phyloP scores from a whole-genome alignment of 805 yeast species.

The Kuraishia ogatae region DNA sequence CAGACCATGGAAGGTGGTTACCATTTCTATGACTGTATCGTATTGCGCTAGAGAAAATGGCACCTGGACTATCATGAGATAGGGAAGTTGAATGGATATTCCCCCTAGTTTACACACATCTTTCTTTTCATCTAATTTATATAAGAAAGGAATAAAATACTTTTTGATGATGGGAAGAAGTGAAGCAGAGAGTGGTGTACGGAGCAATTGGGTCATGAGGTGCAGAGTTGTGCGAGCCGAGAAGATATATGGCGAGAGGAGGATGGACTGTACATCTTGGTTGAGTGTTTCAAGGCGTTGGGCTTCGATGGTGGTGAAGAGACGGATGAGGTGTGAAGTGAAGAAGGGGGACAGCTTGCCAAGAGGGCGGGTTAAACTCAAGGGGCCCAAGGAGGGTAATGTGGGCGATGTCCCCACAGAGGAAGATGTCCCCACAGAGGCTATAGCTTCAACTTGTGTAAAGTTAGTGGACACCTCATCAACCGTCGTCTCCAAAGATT shows the following conservation, averaged over 20 bases:
- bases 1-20: slow-evolving; percentile 29
- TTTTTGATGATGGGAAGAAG: slow-evolving; percentile 42
- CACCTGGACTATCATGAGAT: slow-evolving; percentile 36
- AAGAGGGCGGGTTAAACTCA: neutral
- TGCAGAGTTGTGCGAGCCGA: slow-evolving; percentile 55
- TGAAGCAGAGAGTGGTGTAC: slow-evolving; percentile 43
- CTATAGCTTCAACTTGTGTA: neutral
- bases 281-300: slow-evolving; percentile 26
- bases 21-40: slow-evolving; percentile 31
- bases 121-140: slow-evolving; percentile 54
- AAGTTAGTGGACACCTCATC: neutral
- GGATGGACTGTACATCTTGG: slow-evolving; percentile 37
- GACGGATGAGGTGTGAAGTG: slow-evolving; percentile 5
- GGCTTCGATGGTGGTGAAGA: slow-evolving; percentile 35
- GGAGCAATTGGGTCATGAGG: slow-evolving; percentile 47
- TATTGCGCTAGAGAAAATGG: slow-evolving; percentile 34
- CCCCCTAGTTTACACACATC: slow-evolving; percentile 73
- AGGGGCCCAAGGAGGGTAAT: too few relatives aligned
- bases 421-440: too few relatives aligned
- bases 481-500: slow-evolving; percentile 8
- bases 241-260: slow-evolving; percentile 53
- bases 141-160: slow-evolving; percentile 60
- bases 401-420: too few relatives aligned
- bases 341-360: neutral
- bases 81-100: slow-evolving; percentile 42